These are phyloP conservation scores for Didymella exigua DNA, from an alignment of 2,329 filamentous ascomycete species.

Conservation along the genomic window DNA sequence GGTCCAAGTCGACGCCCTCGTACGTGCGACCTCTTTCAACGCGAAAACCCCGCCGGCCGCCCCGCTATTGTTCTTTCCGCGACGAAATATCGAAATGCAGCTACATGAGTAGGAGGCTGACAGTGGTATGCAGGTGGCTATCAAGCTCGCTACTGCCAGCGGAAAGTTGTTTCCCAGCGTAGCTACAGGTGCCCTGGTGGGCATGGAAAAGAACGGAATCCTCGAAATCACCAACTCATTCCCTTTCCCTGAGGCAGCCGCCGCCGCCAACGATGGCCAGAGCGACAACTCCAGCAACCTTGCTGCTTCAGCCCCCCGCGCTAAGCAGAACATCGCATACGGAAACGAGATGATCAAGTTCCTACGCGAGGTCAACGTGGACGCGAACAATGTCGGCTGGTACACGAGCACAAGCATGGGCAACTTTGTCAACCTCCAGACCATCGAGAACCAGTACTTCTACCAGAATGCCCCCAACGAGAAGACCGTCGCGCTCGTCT, in stretches of 20 bases:
- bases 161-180: slow-evolving; percentile 84
- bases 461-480: slow-evolving; percentile 94
- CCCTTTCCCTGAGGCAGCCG: slow-evolving; percentile 85
- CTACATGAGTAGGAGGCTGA: slow-evolving; percentile 21
- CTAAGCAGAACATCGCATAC: slow-evolving; percentile 87
- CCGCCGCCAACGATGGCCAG: slow-evolving; percentile 59
- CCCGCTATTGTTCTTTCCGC: slow-evolving; percentile 31
- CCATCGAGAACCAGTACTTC: slow-evolving; percentile 97
- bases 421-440: slow-evolving; percentile 93
- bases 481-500: slow-evolving; percentile 83
- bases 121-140: slow-evolving; percentile 71
- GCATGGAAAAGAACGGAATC: slow-evolving; percentile 82
- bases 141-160: slow-evolving; percentile 98
- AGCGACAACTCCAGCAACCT: slow-evolving; percentile 56
- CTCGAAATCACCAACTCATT: slow-evolving; percentile 95
- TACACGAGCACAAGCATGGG: slow-evolving; percentile 99
- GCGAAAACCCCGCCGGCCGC: slow-evolving; percentile 43
- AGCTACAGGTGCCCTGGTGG: slow-evolving; percentile 88
- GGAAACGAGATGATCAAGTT: slow-evolving; percentile 97
- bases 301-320: slow-evolving; percentile 85
- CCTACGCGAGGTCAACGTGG: slow-evolving; percentile 95
- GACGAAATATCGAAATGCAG: neutral
- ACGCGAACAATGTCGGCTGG: slow-evolving; percentile 97
- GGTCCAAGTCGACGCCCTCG: slow-evolving; percentile 93
- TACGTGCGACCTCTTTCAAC: slow-evolving; percentile 56